These are phyloP conservation scores for Fusarium sp. DNA, from an alignment of 2,329 filamentous ascomycete genomes.

Conservation along the genomic window DNA sequence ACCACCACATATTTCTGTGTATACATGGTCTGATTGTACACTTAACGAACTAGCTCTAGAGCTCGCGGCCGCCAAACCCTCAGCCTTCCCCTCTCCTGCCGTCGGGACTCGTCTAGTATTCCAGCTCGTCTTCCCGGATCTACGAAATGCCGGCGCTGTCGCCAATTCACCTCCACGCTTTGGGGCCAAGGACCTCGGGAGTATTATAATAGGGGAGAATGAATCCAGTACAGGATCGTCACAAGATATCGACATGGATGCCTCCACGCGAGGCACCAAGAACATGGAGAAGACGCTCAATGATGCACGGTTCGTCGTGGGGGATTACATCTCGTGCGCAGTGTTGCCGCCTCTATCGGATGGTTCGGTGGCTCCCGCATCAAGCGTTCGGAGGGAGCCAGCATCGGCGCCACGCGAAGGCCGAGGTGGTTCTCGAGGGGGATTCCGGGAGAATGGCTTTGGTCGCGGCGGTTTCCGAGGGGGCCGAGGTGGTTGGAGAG, in stretches of 20 bases:
- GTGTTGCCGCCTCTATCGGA: slow-evolving; percentile 83
- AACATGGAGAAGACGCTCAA: slow-evolving; percentile 81
- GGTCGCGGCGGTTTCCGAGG: slow-evolving; percentile 56
- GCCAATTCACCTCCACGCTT: slow-evolving; percentile 68
- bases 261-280: slow-evolving; percentile 60
- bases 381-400: slow-evolving; percentile 53
- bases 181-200: slow-evolving; percentile 86
- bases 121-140: slow-evolving; percentile 88
- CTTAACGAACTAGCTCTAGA: slow-evolving; percentile 86
- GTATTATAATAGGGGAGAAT: slow-evolving; percentile 80
- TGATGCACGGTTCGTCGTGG: slow-evolving; percentile 87
- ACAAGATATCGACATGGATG: slow-evolving; percentile 55
- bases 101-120: slow-evolving; percentile 90
- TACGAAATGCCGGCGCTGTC: slow-evolving; percentile 56
- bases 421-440: slow-evolving; percentile 46
- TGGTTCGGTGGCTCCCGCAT: slow-evolving; percentile 79
- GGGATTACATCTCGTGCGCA: slow-evolving; percentile 89
- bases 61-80: slow-evolving; percentile 76
- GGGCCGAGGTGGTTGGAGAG: slow-evolving; percentile 58
- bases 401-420: slow-evolving; percentile 37
- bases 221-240: slow-evolving; percentile 61
- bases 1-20: slow-evolving; percentile 81
- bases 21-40: slow-evolving; percentile 89
- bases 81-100: slow-evolving; percentile 79
- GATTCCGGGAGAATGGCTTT: slow-evolving; percentile 49